Base-by-base conservation (phyloP, 1,139 yeast species). In the Debaryomyces singareniensis region DNA sequence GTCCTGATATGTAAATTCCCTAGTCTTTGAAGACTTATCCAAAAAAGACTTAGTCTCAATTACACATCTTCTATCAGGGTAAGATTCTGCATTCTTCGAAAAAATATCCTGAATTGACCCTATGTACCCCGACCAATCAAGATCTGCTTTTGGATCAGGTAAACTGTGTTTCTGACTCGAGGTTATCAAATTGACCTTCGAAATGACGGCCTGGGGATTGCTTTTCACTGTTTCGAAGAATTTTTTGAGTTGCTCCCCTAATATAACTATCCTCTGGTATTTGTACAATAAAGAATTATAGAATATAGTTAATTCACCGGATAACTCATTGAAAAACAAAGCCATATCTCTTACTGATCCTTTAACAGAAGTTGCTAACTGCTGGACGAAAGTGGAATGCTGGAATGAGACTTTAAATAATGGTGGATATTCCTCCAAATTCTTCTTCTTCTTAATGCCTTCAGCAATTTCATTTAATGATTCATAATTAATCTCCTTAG, bases 81-180 rank as follows among this genome's bases (percentile, higher is more conserved):
- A 78, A 40, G 69, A 71, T 27, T 67, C 75, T 3, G 98, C 96
- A 52, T 91, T 91, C 34, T 68, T 75, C 55, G 80, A 78, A 56
- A 91, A 91, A 29, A 91, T 89, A 46, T 91, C 98, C 50, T 93
- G 98, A 43, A 91, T 93, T 7, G 97, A 89, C 28, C 99, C 98
- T 42, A 93, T 72, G 57, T 78, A 91, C 13, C 84, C 84, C 26
- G 78, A 66, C 97, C 97, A 91, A 54, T 87, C 95, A 42, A 91
- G 69, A 47, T 89, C 82, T 9, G 63, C 56, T 3, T 87, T 84
- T 26, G 99, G 98, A 50, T 89, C 93, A 5, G 98, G 98, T 35
- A 93, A 66, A 3, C 68, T 55, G 1, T 53, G 42, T 23, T 48
- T 49, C 48, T 87, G 95, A 2, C 76, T 51, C 9, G 58, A 49